These are phyloP conservation scores for Effrenium voratum DNA, from an alignment of 73 alveolate species.

Conservation along the genomic window DNA sequence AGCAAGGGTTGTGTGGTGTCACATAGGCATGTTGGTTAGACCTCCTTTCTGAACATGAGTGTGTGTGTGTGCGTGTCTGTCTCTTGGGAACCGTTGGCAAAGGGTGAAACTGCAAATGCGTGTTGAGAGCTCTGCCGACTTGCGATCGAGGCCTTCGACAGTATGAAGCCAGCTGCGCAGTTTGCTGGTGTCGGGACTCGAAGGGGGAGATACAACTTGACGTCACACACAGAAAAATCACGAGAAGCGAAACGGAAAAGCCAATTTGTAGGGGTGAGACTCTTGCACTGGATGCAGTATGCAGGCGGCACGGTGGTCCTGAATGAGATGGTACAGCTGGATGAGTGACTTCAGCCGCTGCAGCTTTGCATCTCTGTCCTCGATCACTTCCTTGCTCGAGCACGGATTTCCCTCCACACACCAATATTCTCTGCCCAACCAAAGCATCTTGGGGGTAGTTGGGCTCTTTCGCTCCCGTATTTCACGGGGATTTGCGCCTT, in stretches of 20 bases:
- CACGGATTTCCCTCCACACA: background rate
- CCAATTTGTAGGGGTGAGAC: background rate
- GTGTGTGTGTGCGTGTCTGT: background rate
- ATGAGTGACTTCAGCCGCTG: slow-evolving; percentile 24
- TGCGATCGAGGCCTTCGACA: background rate
- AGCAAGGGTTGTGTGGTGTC: background rate
- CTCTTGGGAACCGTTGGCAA: background rate
- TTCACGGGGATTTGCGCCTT: too few species aligned
- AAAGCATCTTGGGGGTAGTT: too few species aligned
- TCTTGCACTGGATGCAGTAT: background rate
- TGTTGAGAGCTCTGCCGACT: background rate
- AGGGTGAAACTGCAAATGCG: background rate
- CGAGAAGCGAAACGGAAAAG: background rate
- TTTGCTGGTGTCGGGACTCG: background rate
- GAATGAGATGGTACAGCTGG: slow-evolving; percentile 51
- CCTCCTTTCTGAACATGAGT: background rate
- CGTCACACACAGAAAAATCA: background rate
- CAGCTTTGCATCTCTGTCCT: slow-evolving; percentile 63
- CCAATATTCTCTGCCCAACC: too few species aligned
- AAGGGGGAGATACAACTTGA: background rate
- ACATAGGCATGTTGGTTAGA: background rate
- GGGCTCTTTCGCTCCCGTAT: too few species aligned
- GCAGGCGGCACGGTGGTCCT: background rate
- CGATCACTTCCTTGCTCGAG: slow-evolving; percentile 46
- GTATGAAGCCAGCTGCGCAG: background rate